Percentiles rank a stretch among this genome's conserved stretches.
These are phyloP conservation scores for Erysimum cheiranthoides DNA, from an alignment of 345 rosid species.

Conservation along the genomic window DNA sequence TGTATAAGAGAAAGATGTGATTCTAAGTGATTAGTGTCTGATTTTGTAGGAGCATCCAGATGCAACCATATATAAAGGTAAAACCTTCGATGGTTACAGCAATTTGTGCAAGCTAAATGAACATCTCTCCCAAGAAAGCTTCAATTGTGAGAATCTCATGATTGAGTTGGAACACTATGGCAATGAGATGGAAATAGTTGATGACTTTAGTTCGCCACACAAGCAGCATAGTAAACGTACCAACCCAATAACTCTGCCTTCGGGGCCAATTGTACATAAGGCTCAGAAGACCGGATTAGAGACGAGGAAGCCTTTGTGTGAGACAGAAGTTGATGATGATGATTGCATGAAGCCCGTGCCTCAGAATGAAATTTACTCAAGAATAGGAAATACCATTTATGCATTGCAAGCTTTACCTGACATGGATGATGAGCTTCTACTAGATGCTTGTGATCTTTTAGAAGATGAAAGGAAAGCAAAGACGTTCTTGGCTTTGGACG, in stretches of 20 bases:
- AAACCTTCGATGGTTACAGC: slow-evolving; percentile 50
- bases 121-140: slow-evolving; percentile 44
- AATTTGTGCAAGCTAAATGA: slow-evolving; percentile 61
- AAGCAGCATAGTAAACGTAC: slow-evolving; percentile 57
- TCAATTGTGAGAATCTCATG: slow-evolving; percentile 39
- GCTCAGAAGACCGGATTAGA: slow-evolving; percentile 52
- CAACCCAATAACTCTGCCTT: slow-evolving; percentile 21
- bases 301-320: slow-evolving; percentile 42
- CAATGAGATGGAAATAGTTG: slow-evolving; percentile 45
- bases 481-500: slow-evolving; percentile 73
- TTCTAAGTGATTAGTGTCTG: slow-evolving; percentile 2
- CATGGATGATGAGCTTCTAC: slow-evolving; percentile 71
- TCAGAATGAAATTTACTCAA: slow-evolving; percentile 39
- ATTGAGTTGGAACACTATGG: slow-evolving; percentile 41
- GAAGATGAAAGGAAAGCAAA: slow-evolving; percentile 86
- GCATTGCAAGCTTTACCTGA: slow-evolving; percentile 73
- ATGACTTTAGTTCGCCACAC: slow-evolving; percentile 31
- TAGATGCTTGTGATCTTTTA: slow-evolving; percentile 84
- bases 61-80: slow-evolving; percentile 59
- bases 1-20: neutral
- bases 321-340: slow-evolving; percentile 41
- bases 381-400: slow-evolving; percentile 56
- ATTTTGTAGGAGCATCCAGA: slow-evolving; percentile 70
- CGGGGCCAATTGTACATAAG: slow-evolving; percentile 45
- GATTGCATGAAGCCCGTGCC: slow-evolving; percentile 16